Conservation (phyloP, 73 alveolate genomes). For the Paramecium pentaurelia region DNA sequence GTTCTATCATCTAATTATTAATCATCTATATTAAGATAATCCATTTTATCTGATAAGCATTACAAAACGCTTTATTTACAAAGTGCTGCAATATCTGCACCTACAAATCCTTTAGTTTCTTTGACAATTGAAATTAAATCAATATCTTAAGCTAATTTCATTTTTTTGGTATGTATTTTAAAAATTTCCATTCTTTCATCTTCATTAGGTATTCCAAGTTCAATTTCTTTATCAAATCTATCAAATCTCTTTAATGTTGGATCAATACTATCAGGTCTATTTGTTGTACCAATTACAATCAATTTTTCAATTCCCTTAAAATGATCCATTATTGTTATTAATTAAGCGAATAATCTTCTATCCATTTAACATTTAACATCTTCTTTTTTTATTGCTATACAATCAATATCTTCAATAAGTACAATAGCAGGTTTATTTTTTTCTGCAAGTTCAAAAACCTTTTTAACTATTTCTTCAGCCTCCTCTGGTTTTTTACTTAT, state of each 20-base stretch:
- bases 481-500: slow-evolving; percentile 98
- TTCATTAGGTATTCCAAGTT: slow-evolving; percentile 97
- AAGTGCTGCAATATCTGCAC: slow-evolving; percentile 61
- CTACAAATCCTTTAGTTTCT: slow-evolving; percentile 85
- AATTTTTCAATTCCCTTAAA: slow-evolving; percentile 91
- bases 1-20: slow-evolving; percentile 87
- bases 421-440: slow-evolving; percentile 95
- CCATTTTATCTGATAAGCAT: slow-evolving; percentile 97
- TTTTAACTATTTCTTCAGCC: slow-evolving; percentile 95
- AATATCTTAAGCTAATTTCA: slow-evolving; percentile 95
- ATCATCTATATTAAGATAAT: slow-evolving; percentile 92
- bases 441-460: slow-evolving; percentile 96
- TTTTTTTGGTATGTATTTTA: slow-evolving; percentile 92
- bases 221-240: slow-evolving; percentile 94
- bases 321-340: slow-evolving; percentile 97
- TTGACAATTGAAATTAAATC: slow-evolving; percentile 88
- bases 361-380: slow-evolving; percentile 95
- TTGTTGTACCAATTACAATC: slow-evolving; percentile 94
- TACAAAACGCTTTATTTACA: slow-evolving; percentile 74
- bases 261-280: slow-evolving; percentile 96
- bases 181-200: slow-evolving; percentile 82
- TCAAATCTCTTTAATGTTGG: slow-evolving; percentile 97
- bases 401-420: slow-evolving; percentile 98
- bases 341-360: slow-evolving; percentile 92
- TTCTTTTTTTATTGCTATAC: slow-evolving; percentile 96